These are phyloP conservation scores for Beta vulgaris DNA, from an alignment of 148 eudicot species.

Conservation along the genomic window DNA sequence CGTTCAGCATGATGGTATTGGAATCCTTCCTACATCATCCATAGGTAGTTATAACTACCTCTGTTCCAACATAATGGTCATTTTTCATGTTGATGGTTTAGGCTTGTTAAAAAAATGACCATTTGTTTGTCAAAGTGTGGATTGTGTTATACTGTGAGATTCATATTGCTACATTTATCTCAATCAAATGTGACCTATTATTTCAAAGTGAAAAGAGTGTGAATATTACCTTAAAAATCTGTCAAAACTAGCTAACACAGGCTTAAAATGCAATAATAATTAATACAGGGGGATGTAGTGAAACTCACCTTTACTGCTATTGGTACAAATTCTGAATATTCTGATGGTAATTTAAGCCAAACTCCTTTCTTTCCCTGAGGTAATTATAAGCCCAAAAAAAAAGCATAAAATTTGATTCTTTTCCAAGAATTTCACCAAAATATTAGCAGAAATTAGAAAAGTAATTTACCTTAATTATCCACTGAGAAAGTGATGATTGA, in stretches of 20 bases:
- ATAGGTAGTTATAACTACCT: neutral
- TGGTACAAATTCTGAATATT: conserved; percentile 68
- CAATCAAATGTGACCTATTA: neutral
- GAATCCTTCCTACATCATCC: conserved; percentile 60
- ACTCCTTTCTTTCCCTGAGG: conserved; percentile 83
- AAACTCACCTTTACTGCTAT: conserved; percentile 61
- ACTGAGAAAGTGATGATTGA: conserved; percentile 55
- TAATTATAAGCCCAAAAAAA: neutral
- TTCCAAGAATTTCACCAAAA: neutral
- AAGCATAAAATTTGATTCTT: neutral
- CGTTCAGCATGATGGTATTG: conserved; percentile 80
- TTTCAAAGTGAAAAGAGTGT: neutral
- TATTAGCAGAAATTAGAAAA: neutral
- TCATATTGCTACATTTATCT: neutral
- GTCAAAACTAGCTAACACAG: neutral
- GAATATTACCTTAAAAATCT: neutral
- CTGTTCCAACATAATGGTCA: neutral
- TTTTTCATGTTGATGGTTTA: neutral
- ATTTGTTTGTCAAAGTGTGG: neutral
- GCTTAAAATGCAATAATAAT: neutral
- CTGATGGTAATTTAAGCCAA: conserved; percentile 82
- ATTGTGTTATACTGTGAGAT: neutral
- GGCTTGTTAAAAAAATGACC: neutral
- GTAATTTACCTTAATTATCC: conserved; percentile 56
- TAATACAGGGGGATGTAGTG: neutral